Base-by-base conservation (phyloP, 1,284 basidiomycete genomes). In the Cutaneotrichosporon arboriforme region DNA sequence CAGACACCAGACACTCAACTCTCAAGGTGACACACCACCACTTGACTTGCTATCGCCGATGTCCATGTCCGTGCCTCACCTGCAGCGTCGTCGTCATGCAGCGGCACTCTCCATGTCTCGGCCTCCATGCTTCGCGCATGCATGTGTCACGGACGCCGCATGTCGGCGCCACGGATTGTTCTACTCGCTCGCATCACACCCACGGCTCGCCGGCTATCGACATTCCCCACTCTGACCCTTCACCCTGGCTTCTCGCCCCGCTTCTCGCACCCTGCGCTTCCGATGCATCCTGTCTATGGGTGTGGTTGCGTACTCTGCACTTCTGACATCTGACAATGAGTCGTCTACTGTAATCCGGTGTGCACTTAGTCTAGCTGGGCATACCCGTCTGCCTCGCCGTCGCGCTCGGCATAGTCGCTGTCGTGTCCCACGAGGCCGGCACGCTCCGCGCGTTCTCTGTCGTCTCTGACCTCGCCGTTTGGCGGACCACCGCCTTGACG, bases 351-450 rank as follows among this genome's bases (percentile, higher is more conserved):
- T 31, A 4, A 46, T 36, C 17, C 21, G 12, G 21, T 40, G 17
- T 12, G 15, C 15, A n/a, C 14, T 45, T 53, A 59, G 36, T 55
- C 50, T 9, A 59, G 45, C 47, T 53, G 57, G 3, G 57, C 53
- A 17, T 59, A 59, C 14, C 53, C 57, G 18, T 49, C 46, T 26
- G 45, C 43, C 12, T 58, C 52, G 17, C 39, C 35, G 21, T 52
- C 52, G 12, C 42, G 15, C 17, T 33, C 22, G 13, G 38, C 45
- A 20, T 43, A 26, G 15, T 42, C 44, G 14, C 21, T 17, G 26
- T 33, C 39, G 9, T 39, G 43, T 13, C 33, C 9, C 13, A 45
- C 43, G 8, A 45, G 43, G 4, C 31, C 43, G 10, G 14, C 36
- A 10, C 21, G 15, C 38, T 35, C 45, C 9, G 49, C 40, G 1